Evolutionary conservation across 129 eudicot genomes (phyloP), one percentile per base, ranked within the genome.

Genomic region (Saposhnikovia divaricata): DNA sequence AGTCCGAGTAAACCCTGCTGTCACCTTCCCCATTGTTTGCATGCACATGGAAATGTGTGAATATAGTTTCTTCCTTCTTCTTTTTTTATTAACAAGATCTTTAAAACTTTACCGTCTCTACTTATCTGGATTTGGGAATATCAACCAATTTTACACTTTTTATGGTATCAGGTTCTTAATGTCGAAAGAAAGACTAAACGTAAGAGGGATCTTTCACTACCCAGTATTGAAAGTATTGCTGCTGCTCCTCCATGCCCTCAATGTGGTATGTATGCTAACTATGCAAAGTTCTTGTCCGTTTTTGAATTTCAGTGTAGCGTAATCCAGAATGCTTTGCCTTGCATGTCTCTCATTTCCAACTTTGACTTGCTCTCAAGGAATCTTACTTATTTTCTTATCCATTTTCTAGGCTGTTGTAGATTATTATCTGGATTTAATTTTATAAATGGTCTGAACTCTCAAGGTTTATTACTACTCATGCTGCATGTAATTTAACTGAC

Each of bases 181-280:
- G 81, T 80, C 23, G 86, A 89, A 65, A 89, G 78, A 82, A 87
- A 69, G 53, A 9, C 77, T 78, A 71, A 80, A 28, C 81, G 88
- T 74, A 94, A 94, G 85, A 90, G 98, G 87, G 79, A 79, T 15
- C 91, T 85, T 71, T 72, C 87, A 78, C 74, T 82, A 79, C 59
- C 90, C 39, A 86, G 57, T 51, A 89, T 85, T 75, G 96, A 87
- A 63, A 82, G 37, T 37, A 78, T 31, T 53, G 83, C 16, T 57
- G 59, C 51, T 11, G 89, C 90, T 73, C 89, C 63, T 80, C 80
- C 93, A 55, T 94, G 98, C 81, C 89, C 84, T 79, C 98, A 91
- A 81, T 94, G 98, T 81, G 97, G 97, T 94, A 93, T 2, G 51
- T 75, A 28, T 75, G 13, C 65, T 4, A 45, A 31, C 13, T 53